Percentiles rank a stretch among this genome's conserved stretches.
Evolutionary conservation across 306 rosid genomes (phyloP).

Genomic region (Quercus aquifolioides): DNA sequence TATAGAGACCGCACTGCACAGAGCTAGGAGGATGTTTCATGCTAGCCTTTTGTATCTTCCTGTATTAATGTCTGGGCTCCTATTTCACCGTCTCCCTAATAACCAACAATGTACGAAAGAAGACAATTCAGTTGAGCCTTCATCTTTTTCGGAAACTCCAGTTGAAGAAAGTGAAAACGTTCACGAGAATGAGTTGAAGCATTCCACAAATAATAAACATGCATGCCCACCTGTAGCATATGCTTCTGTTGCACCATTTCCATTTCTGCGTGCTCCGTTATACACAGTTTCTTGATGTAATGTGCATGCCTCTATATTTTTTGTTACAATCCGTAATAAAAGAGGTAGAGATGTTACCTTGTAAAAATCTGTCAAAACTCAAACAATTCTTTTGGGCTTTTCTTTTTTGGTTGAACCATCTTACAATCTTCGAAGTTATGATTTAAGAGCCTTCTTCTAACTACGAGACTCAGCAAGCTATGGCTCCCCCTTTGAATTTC

Average conservation of each 20-base stretch:
- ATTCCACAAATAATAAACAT: not conserved
- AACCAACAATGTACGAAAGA: constrained; percentile 36
- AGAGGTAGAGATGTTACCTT: not conserved
- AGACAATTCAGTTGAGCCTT: constrained; percentile 27
- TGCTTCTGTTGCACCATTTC: constrained; percentile 83
- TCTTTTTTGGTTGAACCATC: no score
- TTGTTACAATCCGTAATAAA: not conserved
- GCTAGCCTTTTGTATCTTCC: constrained; percentile 96
- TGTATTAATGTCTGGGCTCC: constrained; percentile 79
- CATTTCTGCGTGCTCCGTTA: constrained; percentile 81
- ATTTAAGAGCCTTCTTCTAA: no score
- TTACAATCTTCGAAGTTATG: no score
- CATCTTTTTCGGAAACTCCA: constrained; percentile 20
- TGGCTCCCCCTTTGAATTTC: no score
- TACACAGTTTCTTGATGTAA: constrained; percentile 38
- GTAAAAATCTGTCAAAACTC: not conserved
- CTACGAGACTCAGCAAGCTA: no score
- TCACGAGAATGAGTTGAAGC: constrained; percentile 19
- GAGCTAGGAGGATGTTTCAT: constrained; percentile 82
- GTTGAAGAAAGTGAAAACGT: constrained; percentile 24
- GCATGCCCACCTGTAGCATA: constrained; percentile 74
- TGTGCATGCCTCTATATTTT: not conserved
- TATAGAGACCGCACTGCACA: constrained; percentile 62
- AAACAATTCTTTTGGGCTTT: no score
- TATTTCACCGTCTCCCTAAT: constrained; percentile 62